Evolutionary conservation across 2,329 filamentous ascomycete species (phyloP).

Genomic region (Capronia americana): DNA sequence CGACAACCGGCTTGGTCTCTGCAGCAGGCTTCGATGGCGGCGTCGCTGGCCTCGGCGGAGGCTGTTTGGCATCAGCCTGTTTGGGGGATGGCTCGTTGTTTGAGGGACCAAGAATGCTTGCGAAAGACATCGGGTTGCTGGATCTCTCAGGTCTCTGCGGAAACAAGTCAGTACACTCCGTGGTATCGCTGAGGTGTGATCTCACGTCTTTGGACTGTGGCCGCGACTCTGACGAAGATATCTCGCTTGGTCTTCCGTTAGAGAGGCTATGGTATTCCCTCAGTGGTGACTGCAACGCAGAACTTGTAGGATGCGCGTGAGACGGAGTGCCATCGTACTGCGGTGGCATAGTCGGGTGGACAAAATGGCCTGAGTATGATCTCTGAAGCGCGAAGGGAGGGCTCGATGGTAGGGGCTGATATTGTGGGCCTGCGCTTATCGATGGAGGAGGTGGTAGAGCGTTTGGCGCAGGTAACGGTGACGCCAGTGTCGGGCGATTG

Average conservation of each 20-base stretch:
- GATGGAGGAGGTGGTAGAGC: slow-evolving; percentile 28
- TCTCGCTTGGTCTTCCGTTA: slow-evolving; percentile 45
- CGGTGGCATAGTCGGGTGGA: slow-evolving; percentile 44
- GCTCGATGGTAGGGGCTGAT: slow-evolving; percentile 36
- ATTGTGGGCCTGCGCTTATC: slow-evolving; percentile 32
- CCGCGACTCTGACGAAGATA: slow-evolving; percentile 45
- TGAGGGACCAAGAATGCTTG: slow-evolving; percentile 72
- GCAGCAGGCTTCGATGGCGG: slow-evolving; percentile 39
- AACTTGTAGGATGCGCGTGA: slow-evolving; percentile 51
- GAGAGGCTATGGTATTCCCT: slow-evolving; percentile 49
- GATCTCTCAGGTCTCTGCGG: slow-evolving; percentile 72
- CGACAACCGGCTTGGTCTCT: slow-evolving; percentile 18
- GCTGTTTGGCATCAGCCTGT: slow-evolving; percentile 34
- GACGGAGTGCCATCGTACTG: slow-evolving; percentile 48
- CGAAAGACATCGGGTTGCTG: slow-evolving; percentile 92
- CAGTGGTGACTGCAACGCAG: slow-evolving; percentile 51
- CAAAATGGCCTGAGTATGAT: slow-evolving; percentile 33
- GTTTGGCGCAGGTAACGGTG: slow-evolving; percentile 46
- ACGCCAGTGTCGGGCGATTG: slow-evolving; percentile 43
- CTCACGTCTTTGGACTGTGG: slow-evolving; percentile 50
- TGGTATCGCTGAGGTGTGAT: slow-evolving; percentile 18
- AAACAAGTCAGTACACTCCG: slow-evolving; percentile 36
- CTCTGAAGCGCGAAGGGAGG: slow-evolving; percentile 35
- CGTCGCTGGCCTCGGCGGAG: slow-evolving; percentile 36
- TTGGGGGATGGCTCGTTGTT: slow-evolving; percentile 42